These are phyloP conservation scores for Coemansia sp. DNA, from an alignment of 192 early-diverging fungal genomes.

Conservation along the genomic window DNA sequence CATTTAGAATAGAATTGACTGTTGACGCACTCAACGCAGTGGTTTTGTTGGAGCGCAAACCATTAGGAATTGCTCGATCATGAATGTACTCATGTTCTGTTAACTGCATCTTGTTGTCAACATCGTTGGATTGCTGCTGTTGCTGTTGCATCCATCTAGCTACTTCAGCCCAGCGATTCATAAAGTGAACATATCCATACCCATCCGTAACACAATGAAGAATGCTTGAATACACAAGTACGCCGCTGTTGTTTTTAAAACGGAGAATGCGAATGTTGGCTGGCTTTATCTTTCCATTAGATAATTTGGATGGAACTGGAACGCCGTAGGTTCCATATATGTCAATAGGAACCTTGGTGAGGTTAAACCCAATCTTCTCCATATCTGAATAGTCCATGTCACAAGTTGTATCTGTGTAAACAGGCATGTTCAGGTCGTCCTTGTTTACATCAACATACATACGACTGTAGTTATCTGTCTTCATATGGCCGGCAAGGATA, in stretches of 20 bases:
- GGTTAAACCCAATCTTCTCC: constrained; percentile 1
- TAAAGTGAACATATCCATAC: constrained; percentile 16
- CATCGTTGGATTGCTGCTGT: not conserved
- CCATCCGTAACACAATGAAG: constrained; percentile 18
- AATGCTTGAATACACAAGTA: constrained; percentile 21
- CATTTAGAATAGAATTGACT: not conserved
- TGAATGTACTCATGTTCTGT: not conserved
- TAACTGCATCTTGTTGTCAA: not conserved
- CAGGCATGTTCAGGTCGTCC: constrained; percentile 27
- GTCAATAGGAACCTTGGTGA: not conserved
- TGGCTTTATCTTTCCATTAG: constrained; percentile 9
- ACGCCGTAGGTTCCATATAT: not conserved
- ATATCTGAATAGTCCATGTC: constrained; percentile 2
- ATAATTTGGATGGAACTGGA: not conserved
- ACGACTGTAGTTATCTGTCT: not conserved
- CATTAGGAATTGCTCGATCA: not conserved
- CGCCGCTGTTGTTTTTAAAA: constrained; percentile 20
- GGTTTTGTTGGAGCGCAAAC: not conserved
- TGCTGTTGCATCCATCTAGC: not conserved
- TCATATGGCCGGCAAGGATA: too few relatives aligned
- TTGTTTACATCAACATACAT: constrained; percentile 7
- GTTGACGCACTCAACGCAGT: not conserved
- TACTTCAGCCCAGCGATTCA: constrained; percentile 3
- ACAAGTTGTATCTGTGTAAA: constrained; percentile 14
- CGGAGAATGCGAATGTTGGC: constrained; percentile 10